A percentile compares a stretch with the other conserved stretches of the same genome.
Conservation (phyloP, 495 filamentous ascomycete genomes). For the Hypoxylon fuscum region DNA sequence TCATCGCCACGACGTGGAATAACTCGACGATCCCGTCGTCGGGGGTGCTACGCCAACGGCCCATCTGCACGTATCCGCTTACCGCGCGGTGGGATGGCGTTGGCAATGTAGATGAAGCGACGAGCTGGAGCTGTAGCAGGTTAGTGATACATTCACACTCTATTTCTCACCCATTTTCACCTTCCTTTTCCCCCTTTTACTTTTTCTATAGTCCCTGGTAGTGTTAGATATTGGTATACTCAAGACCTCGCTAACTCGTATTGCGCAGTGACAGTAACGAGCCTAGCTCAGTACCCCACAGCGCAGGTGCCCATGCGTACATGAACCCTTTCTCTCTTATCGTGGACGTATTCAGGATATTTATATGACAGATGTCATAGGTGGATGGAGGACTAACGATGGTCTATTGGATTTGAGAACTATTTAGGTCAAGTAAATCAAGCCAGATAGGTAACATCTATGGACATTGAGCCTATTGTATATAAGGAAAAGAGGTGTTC, state of each 20-base stretch:
- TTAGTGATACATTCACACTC: too few species aligned
- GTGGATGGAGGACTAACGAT: too few species aligned
- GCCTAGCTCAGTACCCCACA: neutral
- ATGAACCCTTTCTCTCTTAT: slow-evolving; percentile 36
- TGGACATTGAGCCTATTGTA: neutral
- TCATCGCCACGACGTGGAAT: slow-evolving; percentile 53
- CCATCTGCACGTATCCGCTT: slow-evolving; percentile 51
- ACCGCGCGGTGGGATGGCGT: slow-evolving; percentile 39
- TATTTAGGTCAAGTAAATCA: too few species aligned
- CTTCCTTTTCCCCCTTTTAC: neutral
- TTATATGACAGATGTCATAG: slow-evolving; percentile 15
- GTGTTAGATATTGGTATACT: neutral
- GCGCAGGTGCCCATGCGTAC: slow-evolving; percentile 12
- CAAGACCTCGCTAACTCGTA: slow-evolving; percentile 10
- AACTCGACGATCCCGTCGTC: slow-evolving; percentile 34
- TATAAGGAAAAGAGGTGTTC: neutral
- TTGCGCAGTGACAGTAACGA: neutral
- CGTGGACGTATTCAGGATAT: slow-evolving; percentile 20
- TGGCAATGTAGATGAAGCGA: slow-evolving; percentile 34
- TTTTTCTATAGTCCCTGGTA: too few species aligned
- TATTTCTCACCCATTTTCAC: neutral
- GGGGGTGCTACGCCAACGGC: slow-evolving; percentile 49
- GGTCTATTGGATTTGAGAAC: too few species aligned
- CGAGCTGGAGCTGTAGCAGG: slow-evolving; percentile 43
- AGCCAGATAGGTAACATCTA: too few species aligned